Conservation (phyloP, 140 eudicot genomes). For the Flaveria floridana region DNA sequence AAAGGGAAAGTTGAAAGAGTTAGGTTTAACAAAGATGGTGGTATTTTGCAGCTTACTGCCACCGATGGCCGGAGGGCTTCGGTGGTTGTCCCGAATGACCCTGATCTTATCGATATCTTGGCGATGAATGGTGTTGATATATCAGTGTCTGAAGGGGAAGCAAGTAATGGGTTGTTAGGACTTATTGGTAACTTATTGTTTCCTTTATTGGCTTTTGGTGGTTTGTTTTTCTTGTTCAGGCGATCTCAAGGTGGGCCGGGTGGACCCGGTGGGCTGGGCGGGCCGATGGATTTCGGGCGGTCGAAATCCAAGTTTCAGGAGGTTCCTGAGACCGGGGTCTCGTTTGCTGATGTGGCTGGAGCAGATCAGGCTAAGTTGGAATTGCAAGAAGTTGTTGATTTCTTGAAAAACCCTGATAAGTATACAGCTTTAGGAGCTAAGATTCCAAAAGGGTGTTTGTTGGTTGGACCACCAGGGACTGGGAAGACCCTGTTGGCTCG, state of each 20-base stretch:
- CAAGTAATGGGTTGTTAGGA: constrained; percentile 65
- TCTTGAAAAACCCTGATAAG: constrained; percentile 84
- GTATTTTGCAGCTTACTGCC: constrained; percentile 72
- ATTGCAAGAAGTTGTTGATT: constrained; percentile 87
- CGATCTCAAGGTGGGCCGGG: constrained; percentile 93
- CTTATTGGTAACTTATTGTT: constrained; percentile 77
- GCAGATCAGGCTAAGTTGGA: constrained; percentile 90
- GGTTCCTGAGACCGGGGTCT: constrained; percentile 87
- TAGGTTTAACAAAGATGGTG: constrained; percentile 73
- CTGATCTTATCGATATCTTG: constrained; percentile 78
- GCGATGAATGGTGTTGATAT: constrained; percentile 94
- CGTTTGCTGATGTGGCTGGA: constrained; percentile 90
- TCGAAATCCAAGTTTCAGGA: constrained; percentile 95
- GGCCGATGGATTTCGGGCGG: constrained; percentile 92
- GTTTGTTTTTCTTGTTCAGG: constrained; percentile 66
- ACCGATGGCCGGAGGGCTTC: constrained; percentile 71
- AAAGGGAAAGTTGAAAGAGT: constrained; percentile 91
- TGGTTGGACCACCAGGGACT: constrained; percentile 93
- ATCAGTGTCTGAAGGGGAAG: constrained; percentile 79
- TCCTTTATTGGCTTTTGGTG: constrained; percentile 76
- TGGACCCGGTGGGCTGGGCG: constrained; percentile 91
- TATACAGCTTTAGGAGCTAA: constrained; percentile 90
- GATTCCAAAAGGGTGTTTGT: constrained; percentile 82
- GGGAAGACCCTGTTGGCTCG: constrained; percentile 88
- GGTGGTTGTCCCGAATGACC: constrained; percentile 87